Percentiles rank a stretch among this genome's conserved stretches.
Conservation (phyloP, 2,329 filamentous ascomycete genomes). For the Fusarium foetens region DNA sequence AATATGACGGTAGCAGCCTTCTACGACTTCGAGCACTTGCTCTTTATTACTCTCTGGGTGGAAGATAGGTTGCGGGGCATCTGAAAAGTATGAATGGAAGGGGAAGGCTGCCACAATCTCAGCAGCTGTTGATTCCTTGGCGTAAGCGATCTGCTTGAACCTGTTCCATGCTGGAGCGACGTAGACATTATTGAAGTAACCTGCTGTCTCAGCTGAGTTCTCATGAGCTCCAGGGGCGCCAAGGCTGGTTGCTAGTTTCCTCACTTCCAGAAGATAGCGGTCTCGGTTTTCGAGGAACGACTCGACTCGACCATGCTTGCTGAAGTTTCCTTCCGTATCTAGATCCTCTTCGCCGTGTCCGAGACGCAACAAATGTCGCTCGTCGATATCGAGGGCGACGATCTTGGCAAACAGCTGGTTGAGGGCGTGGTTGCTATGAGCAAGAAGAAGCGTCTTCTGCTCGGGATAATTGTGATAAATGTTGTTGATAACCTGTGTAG, state of each 20-base stretch:
- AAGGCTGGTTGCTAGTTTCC: constrained; percentile 84
- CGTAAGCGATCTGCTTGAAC: constrained; percentile 71
- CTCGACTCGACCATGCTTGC: constrained; percentile 94
- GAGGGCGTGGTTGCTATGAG: constrained; percentile 96
- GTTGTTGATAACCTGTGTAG: constrained; percentile 98
- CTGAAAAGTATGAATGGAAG: constrained; percentile 87
- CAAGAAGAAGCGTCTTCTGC: constrained; percentile 90
- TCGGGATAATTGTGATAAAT: constrained; percentile 97
- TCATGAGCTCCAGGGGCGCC: constrained; percentile 93
- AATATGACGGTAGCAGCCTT: constrained; percentile 89
- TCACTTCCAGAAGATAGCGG: constrained; percentile 82
- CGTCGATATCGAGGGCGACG: constrained; percentile 93
- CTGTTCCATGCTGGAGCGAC: constrained; percentile 88
- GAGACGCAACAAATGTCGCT: constrained; percentile 89
- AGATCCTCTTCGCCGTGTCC: constrained; percentile 97
- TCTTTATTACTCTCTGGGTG: constrained; percentile 72
- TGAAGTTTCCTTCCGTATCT: constrained; percentile 85
- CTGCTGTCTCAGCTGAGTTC: constrained; percentile 94
- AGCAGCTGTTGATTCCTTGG: constrained; percentile 64
- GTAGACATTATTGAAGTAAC: constrained; percentile 95
- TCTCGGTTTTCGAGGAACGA: constrained; percentile 92
- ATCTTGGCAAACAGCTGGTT: constrained; percentile 99
- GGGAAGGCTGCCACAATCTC: constrained; percentile 82
- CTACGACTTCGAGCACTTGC: constrained; percentile 76
- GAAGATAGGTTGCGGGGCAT: constrained; percentile 89